Conservation (phyloP, 805 yeast genomes). For the Lipomyces starkeyi region DNA sequence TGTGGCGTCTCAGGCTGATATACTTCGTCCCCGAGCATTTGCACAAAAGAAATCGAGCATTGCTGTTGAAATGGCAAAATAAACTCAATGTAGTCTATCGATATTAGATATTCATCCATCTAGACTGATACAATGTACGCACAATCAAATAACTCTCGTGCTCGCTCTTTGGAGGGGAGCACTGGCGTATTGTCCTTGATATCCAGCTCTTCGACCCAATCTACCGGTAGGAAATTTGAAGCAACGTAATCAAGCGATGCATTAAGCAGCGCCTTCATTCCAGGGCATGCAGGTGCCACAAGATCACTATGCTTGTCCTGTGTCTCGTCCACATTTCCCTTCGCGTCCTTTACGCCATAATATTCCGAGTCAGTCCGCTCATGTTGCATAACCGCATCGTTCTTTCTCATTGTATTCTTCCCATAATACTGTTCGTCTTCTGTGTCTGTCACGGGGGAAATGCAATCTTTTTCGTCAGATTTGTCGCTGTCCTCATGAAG, state of each 20-base stretch:
- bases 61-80: slow-evolving; percentile 14
- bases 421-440: not conserved
- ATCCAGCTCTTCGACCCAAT: slow-evolving; percentile 23
- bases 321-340: not conserved
- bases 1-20: slow-evolving; percentile 9
- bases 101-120: not conserved
- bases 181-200: not conserved
- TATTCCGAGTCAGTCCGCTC: not conserved
- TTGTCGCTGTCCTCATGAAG: slow-evolving; percentile 11
- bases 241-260: slow-evolving; percentile 30
- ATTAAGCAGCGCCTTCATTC: slow-evolving; percentile 12
- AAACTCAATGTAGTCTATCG: slow-evolving; percentile 17
- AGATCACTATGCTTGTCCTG: not conserved
- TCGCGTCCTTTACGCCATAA: not conserved
- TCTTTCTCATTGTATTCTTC: not conserved
- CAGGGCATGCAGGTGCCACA: slow-evolving; percentile 2
- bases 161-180: slow-evolving; percentile 12
- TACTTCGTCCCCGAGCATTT: slow-evolving; percentile 13
- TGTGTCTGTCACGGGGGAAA: not conserved
- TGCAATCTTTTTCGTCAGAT: not conserved
- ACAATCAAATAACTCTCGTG: slow-evolving; percentile 16
- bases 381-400: not conserved
- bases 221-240: slow-evolving; percentile 14
- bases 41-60: slow-evolving; percentile 18
- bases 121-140: not conserved